Percentiles rank a stretch among this genome's conserved stretches.
These are phyloP conservation scores for Rosa persica DNA, from an alignment of 306 rosid genomes.

Conservation along the genomic window DNA sequence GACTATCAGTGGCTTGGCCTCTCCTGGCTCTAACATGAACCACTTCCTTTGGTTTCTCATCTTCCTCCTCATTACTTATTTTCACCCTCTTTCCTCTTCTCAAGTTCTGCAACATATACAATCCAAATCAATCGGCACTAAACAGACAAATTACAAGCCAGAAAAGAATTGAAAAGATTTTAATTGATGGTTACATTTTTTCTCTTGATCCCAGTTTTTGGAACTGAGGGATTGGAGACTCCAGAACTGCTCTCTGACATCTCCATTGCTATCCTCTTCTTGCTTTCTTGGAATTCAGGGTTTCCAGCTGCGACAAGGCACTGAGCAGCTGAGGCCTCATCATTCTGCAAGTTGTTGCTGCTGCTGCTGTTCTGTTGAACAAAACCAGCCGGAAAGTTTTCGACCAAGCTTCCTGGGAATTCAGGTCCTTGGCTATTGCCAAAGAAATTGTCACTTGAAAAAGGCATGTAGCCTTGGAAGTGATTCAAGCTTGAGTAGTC, in stretches of 20 bases:
- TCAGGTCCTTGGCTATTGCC: constrained; percentile 44
- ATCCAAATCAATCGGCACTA: not conserved
- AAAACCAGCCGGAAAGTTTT: constrained; percentile 37
- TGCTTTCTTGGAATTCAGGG: constrained; percentile 36
- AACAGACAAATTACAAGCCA: not conserved
- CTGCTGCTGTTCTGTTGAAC: not conserved
- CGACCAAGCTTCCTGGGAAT: constrained; percentile 47
- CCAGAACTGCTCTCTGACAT: constrained; percentile 56
- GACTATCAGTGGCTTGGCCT: constrained; percentile 99
- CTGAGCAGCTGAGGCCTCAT: constrained; percentile 23
- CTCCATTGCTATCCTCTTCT: constrained; percentile 61
- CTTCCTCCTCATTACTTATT: constrained; percentile 47
- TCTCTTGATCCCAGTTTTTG: constrained; percentile 50
- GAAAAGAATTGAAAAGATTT: not conserved
- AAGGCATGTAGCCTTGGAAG: constrained; percentile 52
- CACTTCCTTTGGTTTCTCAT: constrained; percentile 68
- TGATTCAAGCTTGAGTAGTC: constrained; percentile 46
- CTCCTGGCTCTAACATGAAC: constrained; percentile 98
- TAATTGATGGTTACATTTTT: constrained; percentile 40
- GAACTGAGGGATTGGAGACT: constrained; percentile 56
- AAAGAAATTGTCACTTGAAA: constrained; percentile 45
- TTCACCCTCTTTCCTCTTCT: constrained; percentile 72
- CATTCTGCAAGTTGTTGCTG: constrained; percentile 11
- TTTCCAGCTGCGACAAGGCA: constrained; percentile 31
- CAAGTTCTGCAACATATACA: constrained; percentile 38